Conservation (phyloP, 768 basidiomycete genomes). For the Suillus clintonianus region DNA sequence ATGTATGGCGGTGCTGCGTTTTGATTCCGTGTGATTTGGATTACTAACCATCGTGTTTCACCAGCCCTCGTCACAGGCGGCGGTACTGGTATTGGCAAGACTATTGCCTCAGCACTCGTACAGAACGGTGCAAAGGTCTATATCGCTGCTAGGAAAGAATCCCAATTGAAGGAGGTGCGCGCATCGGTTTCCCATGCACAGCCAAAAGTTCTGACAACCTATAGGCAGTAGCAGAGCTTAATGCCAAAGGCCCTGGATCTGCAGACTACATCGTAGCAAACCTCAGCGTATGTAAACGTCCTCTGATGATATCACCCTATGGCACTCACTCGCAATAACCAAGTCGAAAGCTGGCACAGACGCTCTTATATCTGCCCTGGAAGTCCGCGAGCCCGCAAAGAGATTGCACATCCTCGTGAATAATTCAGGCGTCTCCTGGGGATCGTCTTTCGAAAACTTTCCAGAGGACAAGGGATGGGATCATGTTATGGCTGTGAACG, state of each 20-base stretch:
- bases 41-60: not conserved
- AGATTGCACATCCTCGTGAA: constrained; percentile 84
- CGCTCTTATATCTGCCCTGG: constrained; percentile 65
- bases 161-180: constrained; percentile 71
- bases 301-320: not conserved
- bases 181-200: not conserved
- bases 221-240: constrained; percentile 60
- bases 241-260: constrained; percentile 56
- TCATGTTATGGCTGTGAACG: constrained; percentile 78
- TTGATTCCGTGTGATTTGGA: not conserved
- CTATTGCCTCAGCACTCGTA: constrained; percentile 81
- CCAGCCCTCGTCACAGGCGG: constrained; percentile 82
- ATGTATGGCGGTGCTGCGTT: constrained; percentile 12
- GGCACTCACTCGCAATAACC: not conserved
- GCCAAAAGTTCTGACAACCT: not conserved
- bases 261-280: constrained; percentile 78
- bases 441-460: constrained; percentile 64
- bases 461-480: constrained; percentile 89
- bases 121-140: constrained; percentile 89
- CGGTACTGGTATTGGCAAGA: constrained; percentile 79
- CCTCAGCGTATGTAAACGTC: constrained; percentile 53
- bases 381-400: constrained; percentile 53
- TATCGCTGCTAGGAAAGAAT: constrained; percentile 84
- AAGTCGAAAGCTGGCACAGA: constrained; percentile 82
- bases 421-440: constrained; percentile 83